Evolutionary conservation across 306 rosid genomes (phyloP).

Genomic region (Quercus variabilis): DNA sequence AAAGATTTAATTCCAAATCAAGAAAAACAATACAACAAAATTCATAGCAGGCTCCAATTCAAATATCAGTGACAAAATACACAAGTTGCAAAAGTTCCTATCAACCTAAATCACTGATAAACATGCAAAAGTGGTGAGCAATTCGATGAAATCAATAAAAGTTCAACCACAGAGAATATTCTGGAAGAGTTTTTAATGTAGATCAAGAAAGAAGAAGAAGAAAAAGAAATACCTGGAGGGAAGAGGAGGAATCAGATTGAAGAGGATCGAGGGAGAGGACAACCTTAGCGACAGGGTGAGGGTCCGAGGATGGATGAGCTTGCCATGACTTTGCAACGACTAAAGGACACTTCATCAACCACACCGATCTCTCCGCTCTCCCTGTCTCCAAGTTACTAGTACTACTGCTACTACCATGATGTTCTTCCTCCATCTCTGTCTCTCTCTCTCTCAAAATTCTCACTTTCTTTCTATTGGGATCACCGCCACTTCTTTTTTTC

Average conservation of each 20-base stretch:
- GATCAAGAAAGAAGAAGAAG: not conserved
- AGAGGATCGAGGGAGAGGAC: conserved; percentile 93
- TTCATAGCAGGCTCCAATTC: not conserved
- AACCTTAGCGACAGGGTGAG: conserved; percentile 82
- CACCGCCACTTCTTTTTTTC: not conserved
- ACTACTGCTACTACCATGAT: conserved; percentile 40
- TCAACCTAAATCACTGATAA: too few species aligned
- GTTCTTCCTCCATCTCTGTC: conserved; percentile 58
- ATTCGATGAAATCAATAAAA: not conserved
- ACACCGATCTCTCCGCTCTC: conserved; percentile 86
- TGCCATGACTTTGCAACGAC: conserved; percentile 91
- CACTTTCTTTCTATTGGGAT: not conserved
- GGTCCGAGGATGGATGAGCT: conserved; percentile 64
- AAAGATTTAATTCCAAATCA: too few species aligned
- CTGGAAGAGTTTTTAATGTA: not conserved
- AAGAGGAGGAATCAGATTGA: conserved; percentile 67
- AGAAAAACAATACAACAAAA: not conserved
- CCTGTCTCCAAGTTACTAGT: conserved; percentile 59
- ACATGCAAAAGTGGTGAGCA: not conserved
- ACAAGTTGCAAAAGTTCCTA: too few species aligned
- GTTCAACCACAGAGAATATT: not conserved
- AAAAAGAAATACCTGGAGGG: conserved; percentile 55
- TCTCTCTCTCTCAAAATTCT: not conserved
- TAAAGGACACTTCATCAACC: conserved; percentile 96
- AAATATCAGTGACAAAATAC: too few species aligned